These are phyloP conservation scores for Leptographium radiaticola DNA, from an alignment of 2,329 filamentous ascomycete genomes.

Conservation along the genomic window DNA sequence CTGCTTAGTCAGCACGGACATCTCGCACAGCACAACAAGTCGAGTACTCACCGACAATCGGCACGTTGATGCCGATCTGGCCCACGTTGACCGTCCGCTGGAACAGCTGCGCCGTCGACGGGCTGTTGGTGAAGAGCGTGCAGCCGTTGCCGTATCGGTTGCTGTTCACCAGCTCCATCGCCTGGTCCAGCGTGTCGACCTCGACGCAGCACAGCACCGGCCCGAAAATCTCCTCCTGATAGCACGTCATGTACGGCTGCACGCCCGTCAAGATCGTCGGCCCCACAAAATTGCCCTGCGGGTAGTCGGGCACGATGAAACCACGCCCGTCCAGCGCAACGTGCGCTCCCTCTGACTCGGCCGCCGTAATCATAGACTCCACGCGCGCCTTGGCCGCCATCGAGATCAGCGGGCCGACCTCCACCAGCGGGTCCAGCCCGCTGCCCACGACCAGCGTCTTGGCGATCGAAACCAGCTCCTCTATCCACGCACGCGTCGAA, in stretches of 20 bases:
- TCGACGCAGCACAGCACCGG: slow-evolving; percentile 73
- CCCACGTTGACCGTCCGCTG: slow-evolving; percentile 70
- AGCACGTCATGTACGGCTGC: slow-evolving; percentile 69
- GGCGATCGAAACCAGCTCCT: slow-evolving; percentile 63
- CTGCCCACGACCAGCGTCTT: slow-evolving; percentile 49
- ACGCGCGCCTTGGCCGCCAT: slow-evolving; percentile 67
- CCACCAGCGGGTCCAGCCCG: slow-evolving; percentile 56
- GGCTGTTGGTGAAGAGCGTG: slow-evolving; percentile 73
- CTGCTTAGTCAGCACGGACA: neutral
- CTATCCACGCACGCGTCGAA: slow-evolving; percentile 70
- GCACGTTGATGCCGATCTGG: slow-evolving; percentile 76
- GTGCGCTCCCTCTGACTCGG: slow-evolving; percentile 63
- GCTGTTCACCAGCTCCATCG: slow-evolving; percentile 66
- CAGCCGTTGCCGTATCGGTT: slow-evolving; percentile 82
- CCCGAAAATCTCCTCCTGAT: slow-evolving; percentile 74
- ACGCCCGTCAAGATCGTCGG: slow-evolving; percentile 76
- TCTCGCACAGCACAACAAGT: neutral
- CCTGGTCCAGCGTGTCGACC: slow-evolving; percentile 63
- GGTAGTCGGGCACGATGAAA: slow-evolving; percentile 62
- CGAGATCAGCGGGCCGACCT: slow-evolving; percentile 70
- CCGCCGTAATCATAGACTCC: slow-evolving; percentile 58
- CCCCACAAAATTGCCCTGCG: slow-evolving; percentile 72
- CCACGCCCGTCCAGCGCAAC: slow-evolving; percentile 69
- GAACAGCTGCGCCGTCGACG: slow-evolving; percentile 64
- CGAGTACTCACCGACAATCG: slow-evolving; percentile 31